Evolutionary conservation across 176 grass and related monocot species (phyloP), one percentile per base, ranked within the genome.

Genomic region (Thinopyrum elongatum): DNA sequence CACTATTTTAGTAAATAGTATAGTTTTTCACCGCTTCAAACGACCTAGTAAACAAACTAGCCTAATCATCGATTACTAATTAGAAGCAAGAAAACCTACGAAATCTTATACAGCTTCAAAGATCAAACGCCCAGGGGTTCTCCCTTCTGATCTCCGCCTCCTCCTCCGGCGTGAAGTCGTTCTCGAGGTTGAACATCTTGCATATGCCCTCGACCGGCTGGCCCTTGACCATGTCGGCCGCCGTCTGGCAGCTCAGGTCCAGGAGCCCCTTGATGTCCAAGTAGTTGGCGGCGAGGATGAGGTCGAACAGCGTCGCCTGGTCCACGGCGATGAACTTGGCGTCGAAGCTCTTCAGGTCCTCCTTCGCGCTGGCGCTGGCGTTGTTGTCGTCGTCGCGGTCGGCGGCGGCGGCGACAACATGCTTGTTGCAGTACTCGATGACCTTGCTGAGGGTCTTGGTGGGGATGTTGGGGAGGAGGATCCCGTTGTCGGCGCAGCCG

Each of bases 401-500:
- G 55, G 22, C 10, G 21, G 22, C 22, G 58, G 59, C 11, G 11
- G 4, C 25, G 25, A 4, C 25, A 13, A 89, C 90, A 70, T 95
- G 90, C 83, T 92, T 92, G 82, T 71, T 84, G 85, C 90, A 95
- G 70, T 95, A 95, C 53, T 92, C 82, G 74, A 95, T 86, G 3
- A 92, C 90, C 93, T 88, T 95, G 69, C 60, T 22, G 3, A 95
- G 88, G 78, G 88, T 90, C 65, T 88, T 88, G 21, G 74, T 65
- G 86, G 47, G 88, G 83, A 90, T 75, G 63, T 63, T 63, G 31
- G 65, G 65, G 65, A 33, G 28, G 3, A 15, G 14, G 65, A 68
- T 17, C 28, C 13, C 65, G 28, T 68, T 28, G 3, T 30, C 28
- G 65, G 16, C 16, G 29, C 65, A 68, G 27, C 16, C 65, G 7